Conservation (phyloP, 179 eudicot genomes). For the Camellia oleifera region DNA sequence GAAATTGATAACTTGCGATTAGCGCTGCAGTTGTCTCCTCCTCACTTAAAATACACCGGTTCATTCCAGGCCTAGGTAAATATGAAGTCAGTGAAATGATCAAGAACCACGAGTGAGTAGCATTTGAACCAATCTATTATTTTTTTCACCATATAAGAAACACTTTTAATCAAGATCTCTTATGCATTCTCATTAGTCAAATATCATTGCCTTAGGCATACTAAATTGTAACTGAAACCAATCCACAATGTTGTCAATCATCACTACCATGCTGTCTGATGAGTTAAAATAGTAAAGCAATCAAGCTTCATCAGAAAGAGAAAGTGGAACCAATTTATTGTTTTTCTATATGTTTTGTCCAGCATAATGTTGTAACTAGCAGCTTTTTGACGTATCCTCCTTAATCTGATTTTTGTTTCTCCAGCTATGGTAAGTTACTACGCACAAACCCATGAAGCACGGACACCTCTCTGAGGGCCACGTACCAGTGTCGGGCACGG, state of each 20-base stretch:
- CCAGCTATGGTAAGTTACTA: too few species aligned
- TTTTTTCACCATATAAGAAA: neutral
- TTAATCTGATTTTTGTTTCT: too few species aligned
- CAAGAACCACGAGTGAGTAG: neutral
- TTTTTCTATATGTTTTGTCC: neutral
- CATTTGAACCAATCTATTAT: neutral
- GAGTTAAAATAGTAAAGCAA: neutral
- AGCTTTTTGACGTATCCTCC: too few species aligned
- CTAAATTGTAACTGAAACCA: neutral
- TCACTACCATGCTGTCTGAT: neutral
- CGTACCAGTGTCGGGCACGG: too few species aligned
- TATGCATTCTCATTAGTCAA: neutral
- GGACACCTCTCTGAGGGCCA: too few species aligned
- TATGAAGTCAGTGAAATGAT: slow-evolving; percentile 11
- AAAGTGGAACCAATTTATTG: neutral
- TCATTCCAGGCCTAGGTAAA: slow-evolving; percentile 78
- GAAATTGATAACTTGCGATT: slow-evolving; percentile 41
- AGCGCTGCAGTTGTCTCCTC: slow-evolving; percentile 70
- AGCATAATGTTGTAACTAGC: too few species aligned
- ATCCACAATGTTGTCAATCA: neutral
- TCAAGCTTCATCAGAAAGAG: slow-evolving; percentile 3
- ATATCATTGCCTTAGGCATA: neutral
- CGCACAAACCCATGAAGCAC: too few species aligned
- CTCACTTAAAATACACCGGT: slow-evolving; percentile 72
- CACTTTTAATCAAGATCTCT: neutral